Conservation (phyloP, 192 early-diverging fungal genomes). For the Dissophora globulifera region DNA sequence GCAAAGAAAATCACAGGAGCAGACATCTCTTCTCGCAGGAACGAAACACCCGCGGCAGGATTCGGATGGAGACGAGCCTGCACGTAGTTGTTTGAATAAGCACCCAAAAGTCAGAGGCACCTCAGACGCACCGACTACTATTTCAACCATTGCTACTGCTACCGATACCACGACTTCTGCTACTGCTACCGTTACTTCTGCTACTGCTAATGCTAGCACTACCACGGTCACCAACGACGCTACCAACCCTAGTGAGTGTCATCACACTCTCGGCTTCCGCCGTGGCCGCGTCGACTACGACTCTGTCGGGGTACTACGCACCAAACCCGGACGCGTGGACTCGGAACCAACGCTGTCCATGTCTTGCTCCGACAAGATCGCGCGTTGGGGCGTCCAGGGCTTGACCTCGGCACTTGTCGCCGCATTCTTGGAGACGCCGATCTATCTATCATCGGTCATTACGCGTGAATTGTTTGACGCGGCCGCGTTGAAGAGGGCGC, state of each 20-base stretch:
- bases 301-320: constrained; percentile 71
- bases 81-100: too few relatives aligned
- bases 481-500: constrained; percentile 69
- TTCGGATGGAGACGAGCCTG: not conserved
- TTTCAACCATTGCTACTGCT: too few relatives aligned
- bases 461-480: constrained; percentile 78
- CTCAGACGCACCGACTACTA: too few relatives aligned
- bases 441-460: constrained; percentile 73
- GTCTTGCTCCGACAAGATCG: constrained; percentile 94
- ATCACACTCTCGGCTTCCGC: constrained; percentile 40
- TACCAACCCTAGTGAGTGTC: not conserved
- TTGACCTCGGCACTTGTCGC: constrained; percentile 78
- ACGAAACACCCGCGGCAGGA: not conserved
- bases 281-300: constrained; percentile 72
- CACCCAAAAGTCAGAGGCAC: too few relatives aligned
- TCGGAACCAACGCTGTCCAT: constrained; percentile 77
- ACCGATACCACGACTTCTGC: too few relatives aligned
- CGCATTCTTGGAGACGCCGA: constrained; percentile 64
- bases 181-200: too few relatives aligned
- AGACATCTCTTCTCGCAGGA: not conserved
- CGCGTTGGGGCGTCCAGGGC: constrained; percentile 87
- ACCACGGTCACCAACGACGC: too few relatives aligned
- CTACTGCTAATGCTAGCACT: too few relatives aligned
- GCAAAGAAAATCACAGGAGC: not conserved
- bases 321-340: constrained; percentile 81